These are phyloP conservation scores for Kurtzmaniella quercitrusa DNA, from an alignment of 1,139 yeast genomes.

Conservation along the genomic window DNA sequence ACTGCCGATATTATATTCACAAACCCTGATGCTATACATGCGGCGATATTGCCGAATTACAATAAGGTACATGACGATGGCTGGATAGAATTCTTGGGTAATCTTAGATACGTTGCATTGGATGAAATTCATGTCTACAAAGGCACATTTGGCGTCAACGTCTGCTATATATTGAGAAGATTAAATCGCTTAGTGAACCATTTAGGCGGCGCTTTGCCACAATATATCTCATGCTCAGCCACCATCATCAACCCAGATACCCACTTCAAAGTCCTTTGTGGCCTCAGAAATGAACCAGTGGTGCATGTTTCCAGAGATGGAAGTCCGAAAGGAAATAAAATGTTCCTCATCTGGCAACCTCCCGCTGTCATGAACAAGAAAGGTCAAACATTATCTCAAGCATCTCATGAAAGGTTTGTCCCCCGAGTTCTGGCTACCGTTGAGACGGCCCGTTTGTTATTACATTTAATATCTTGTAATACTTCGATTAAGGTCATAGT, in stretches of 20 bases:
- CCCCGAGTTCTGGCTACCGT: constrained; percentile 65
- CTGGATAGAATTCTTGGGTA: constrained; percentile 68
- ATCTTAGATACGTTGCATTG: constrained; percentile 70
- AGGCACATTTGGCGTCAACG: constrained; percentile 91
- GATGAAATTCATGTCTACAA: constrained; percentile 89
- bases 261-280: constrained; percentile 73
- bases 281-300: constrained; percentile 44
- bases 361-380: constrained; percentile 56
- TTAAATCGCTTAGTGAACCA: constrained; percentile 56
- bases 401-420: constrained; percentile 15
- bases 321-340: constrained; percentile 78
- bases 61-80: constrained; percentile 26
- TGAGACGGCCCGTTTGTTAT: constrained; percentile 72
- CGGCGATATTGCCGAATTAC: constrained; percentile 74
- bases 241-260: constrained; percentile 69
- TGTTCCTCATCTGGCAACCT: constrained; percentile 80
- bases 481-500: constrained; percentile 64
- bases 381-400: constrained; percentile 35
- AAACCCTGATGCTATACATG: constrained; percentile 91
- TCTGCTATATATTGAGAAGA: constrained; percentile 78
- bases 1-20: constrained; percentile 80
- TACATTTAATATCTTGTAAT: constrained; percentile 58
- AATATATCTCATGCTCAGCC: constrained; percentile 89
- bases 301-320: constrained; percentile 71
- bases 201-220: constrained; percentile 40